Conservation (phyloP, 1,139 yeast species). For the Debaryomyces nepalensis region DNA sequence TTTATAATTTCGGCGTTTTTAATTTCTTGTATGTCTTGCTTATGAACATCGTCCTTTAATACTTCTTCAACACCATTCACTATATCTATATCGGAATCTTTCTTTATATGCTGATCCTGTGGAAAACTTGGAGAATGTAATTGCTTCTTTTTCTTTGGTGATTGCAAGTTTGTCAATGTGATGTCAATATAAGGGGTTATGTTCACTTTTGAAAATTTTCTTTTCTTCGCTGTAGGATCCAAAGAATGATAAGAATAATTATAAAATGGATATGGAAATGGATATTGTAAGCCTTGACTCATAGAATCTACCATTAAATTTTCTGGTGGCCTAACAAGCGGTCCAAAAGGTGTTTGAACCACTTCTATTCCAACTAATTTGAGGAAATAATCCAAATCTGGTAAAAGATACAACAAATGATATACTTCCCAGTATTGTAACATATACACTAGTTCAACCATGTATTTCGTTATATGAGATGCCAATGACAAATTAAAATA, state of each 20-base stretch:
- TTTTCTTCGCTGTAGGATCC: conserved; percentile 31
- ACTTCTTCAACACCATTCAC: conserved; percentile 7
- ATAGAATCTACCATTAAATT: conserved; percentile 41
- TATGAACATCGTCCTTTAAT: background rate
- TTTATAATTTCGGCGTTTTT: background rate
- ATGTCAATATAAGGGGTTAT: conserved; percentile 47
- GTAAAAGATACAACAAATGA: conserved; percentile 41
- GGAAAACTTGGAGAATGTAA: background rate
- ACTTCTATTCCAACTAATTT: conserved; percentile 42
- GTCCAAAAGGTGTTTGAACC: conserved; percentile 44
- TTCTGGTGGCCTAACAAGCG: conserved; percentile 46
- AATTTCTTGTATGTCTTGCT: background rate
- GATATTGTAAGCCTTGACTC: conserved; percentile 50
- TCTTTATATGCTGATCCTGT: conserved; percentile 12
- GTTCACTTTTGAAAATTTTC: conserved; percentile 32
- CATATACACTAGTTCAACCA: conserved; percentile 45
- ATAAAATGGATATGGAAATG: conserved; percentile 54
- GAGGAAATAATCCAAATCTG: conserved; percentile 40
- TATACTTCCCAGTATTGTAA: conserved; percentile 53
- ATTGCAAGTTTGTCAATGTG: conserved; percentile 28
- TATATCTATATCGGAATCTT: conserved; percentile 15
- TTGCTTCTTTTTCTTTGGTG: conserved; percentile 17
- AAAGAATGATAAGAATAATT: conserved; percentile 50
- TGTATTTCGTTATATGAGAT: conserved; percentile 42
- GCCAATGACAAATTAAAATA: conserved; percentile 45